A percentile compares a stretch with the other conserved stretches of the same genome.
phyloP scores from a whole-genome alignment of 805 yeast species.

The Wickerhamiella sorbophila region DNA sequence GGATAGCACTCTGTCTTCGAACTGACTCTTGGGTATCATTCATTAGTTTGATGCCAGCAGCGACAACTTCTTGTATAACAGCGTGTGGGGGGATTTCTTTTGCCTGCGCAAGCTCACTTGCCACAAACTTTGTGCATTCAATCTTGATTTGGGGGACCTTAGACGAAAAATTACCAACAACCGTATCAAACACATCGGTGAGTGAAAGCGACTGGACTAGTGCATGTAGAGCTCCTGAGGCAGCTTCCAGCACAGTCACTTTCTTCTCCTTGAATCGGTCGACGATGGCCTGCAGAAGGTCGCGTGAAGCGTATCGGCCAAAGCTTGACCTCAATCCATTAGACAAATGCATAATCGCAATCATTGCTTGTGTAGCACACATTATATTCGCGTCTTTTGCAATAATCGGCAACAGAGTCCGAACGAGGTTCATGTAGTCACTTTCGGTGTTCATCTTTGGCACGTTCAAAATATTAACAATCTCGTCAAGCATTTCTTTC shows the following conservation, averaged over 20 bases:
- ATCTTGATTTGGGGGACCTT: conserved; percentile 74
- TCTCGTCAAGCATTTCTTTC: conserved; percentile 65
- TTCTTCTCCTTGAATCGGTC: conserved; percentile 87
- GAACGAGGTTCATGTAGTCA: conserved; percentile 54
- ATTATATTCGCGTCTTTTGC: conserved; percentile 74
- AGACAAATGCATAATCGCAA: conserved; percentile 45
- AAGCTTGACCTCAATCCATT: conserved; percentile 45
- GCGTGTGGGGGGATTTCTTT: conserved; percentile 33
- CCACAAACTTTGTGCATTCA: conserved; percentile 51
- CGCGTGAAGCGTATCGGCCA: conserved; percentile 33
- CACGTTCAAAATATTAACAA: conserved; percentile 25
- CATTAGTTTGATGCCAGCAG: conserved; percentile 44
- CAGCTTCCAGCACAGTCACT: conserved; percentile 55
- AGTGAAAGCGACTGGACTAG: not conserved
- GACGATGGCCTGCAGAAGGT: conserved; percentile 46
- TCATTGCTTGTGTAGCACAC: conserved; percentile 69
- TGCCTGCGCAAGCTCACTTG: conserved; percentile 45
- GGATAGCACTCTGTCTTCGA: conserved; percentile 61
- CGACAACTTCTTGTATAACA: conserved; percentile 47
- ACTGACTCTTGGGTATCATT: conserved; percentile 76
- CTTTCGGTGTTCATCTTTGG: conserved; percentile 42
- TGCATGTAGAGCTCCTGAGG: conserved; percentile 54
- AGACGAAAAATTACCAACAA: conserved; percentile 46
- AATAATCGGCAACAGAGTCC: conserved; percentile 51
- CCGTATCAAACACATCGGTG: conserved; percentile 7